A percentile compares a stretch with the other conserved stretches of the same genome.
Evolutionary conservation across 2,329 filamentous ascomycete species (phyloP).

Genomic region (Cladophialophora exuberans): DNA sequence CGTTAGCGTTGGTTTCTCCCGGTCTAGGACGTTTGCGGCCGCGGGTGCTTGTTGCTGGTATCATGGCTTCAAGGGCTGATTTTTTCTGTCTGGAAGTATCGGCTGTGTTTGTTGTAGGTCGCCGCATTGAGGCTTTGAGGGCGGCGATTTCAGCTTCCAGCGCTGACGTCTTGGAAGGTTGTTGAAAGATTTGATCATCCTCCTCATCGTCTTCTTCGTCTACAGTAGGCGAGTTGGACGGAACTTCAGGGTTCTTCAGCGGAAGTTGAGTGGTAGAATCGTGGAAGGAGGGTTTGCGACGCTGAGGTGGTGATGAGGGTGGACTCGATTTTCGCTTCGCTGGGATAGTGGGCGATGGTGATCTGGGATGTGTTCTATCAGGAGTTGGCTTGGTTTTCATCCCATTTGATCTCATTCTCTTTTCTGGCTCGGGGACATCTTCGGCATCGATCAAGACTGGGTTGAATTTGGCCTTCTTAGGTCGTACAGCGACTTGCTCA

Average conservation of each 20-base stretch:
- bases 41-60: constrained; percentile 51
- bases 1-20: constrained; percentile 48
- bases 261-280: constrained; percentile 50
- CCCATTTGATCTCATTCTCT: constrained; percentile 18
- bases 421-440: constrained; percentile 16
- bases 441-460: constrained; percentile 44
- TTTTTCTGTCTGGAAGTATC: constrained; percentile 44
- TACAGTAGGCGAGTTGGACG: constrained; percentile 37
- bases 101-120: constrained; percentile 39
- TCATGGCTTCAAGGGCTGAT: constrained; percentile 52
- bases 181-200: too few relatives aligned
- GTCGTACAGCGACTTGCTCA: constrained; percentile 40
- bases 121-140: constrained; percentile 53
- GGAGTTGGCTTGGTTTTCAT: constrained; percentile 1
- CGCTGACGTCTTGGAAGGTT: constrained; percentile 36
- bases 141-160: constrained; percentile 49
- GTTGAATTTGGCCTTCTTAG: constrained; percentile 54
- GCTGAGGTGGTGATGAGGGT: constrained; percentile 30
- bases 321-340: constrained; percentile 31
- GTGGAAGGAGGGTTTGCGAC: constrained; percentile 42
- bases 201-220: too few relatives aligned
- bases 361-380: constrained; percentile 36
- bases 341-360: constrained; percentile 38
- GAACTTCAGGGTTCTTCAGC: constrained; percentile 48
- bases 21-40: constrained; percentile 49